phyloP scores from a whole-genome alignment of 306 rosid species.

The Lathyrus aphaca region DNA sequence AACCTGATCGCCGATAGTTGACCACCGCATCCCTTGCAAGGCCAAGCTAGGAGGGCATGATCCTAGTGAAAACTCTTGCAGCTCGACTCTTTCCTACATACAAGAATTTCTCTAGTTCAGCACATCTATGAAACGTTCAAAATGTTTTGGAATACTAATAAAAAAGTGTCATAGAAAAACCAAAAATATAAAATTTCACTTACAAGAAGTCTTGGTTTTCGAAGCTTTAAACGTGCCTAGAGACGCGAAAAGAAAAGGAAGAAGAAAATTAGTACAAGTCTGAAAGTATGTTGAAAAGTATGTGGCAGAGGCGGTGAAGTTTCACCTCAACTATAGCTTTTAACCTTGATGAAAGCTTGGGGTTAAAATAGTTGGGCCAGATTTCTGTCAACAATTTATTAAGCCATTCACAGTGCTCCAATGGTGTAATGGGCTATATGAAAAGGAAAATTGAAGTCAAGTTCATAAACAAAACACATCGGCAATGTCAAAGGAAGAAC shows the following conservation, averaged over 20 bases:
- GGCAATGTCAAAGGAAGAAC: not conserved
- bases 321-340: constrained; percentile 80
- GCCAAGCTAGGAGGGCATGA: constrained; percentile 89
- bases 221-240: constrained; percentile 84
- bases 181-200: constrained; percentile 39
- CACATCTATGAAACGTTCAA: constrained; percentile 30
- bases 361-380: constrained; percentile 69
- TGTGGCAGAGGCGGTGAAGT: constrained; percentile 26
- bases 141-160: constrained; percentile 14
- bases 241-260: constrained; percentile 31
- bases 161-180: constrained; percentile 1
- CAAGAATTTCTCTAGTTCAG: constrained; percentile 37
- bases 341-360: constrained; percentile 74
- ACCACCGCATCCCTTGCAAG: constrained; percentile 87
- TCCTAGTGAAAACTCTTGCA: constrained; percentile 82
- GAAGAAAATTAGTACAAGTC: constrained; percentile 24
- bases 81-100: constrained; percentile 85
- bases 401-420: constrained; percentile 97
- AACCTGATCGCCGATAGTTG: constrained; percentile 79
- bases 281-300: constrained; percentile 28
- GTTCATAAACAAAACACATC: constrained; percentile 25
- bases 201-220: constrained; percentile 77
- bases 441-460: constrained; percentile 38
- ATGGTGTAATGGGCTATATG: constrained; percentile 75
- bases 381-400: constrained; percentile 77